These are phyloP conservation scores for Exsudoporus frostii DNA, from an alignment of 768 basidiomycete genomes.

Conservation along the genomic window DNA sequence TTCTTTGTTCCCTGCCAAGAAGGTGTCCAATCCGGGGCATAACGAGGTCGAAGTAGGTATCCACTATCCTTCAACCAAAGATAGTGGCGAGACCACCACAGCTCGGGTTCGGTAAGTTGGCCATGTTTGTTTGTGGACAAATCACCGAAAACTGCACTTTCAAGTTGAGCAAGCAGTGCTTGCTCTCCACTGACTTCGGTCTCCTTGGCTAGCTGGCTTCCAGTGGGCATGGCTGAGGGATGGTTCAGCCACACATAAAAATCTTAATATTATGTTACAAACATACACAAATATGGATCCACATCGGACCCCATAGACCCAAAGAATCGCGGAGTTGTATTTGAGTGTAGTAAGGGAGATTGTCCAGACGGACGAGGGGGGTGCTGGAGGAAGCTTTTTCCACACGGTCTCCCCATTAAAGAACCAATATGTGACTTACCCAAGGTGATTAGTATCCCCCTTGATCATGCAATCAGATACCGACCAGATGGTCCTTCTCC, in stretches of 20 bases:
- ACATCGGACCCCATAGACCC: conserved; percentile 4
- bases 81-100: conserved; percentile 15
- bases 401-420: conserved; percentile 1
- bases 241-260: too few species aligned
- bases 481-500: conserved; percentile 1
- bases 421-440: too few species aligned
- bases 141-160: neutral
- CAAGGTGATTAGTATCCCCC: neutral
- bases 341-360: too few species aligned
- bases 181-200: neutral
- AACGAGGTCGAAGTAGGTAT: conserved; percentile 19
- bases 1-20: conserved; percentile 16
- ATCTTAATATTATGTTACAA: too few species aligned
- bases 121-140: neutral
- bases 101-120: conserved; percentile 4
- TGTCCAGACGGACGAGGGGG: neutral
- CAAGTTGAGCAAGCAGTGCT: neutral
- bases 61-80: conserved; percentile 14
- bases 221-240: too few species aligned
- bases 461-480: conserved; percentile 10
- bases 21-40: conserved; percentile 19
- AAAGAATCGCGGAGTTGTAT: conserved; percentile 2
- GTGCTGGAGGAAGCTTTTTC: neutral
- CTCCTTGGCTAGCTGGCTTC: neutral
- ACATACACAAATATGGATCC: neutral